These are phyloP conservation scores for Camptophora hylomeconis DNA, from an alignment of 2,329 filamentous ascomycete genomes.

Conservation along the genomic window DNA sequence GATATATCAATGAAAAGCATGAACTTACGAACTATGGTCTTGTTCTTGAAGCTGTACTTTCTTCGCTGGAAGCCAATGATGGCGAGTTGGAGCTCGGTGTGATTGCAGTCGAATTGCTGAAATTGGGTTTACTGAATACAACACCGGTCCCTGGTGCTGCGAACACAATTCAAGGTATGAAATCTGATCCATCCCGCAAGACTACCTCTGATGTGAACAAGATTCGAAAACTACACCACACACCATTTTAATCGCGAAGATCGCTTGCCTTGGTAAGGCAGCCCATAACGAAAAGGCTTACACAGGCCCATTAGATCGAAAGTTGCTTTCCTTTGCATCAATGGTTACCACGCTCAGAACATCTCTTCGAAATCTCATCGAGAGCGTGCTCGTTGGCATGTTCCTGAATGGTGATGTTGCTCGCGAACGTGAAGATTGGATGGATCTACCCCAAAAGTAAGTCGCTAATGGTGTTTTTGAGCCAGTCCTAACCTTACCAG, in stretches of 20 bases:
- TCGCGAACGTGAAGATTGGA: constrained; percentile 53
- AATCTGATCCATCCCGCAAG: neutral
- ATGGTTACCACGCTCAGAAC: constrained; percentile 68
- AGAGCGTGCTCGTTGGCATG: constrained; percentile 68
- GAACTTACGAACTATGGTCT: constrained; percentile 73
- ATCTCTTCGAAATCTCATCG: constrained; percentile 67
- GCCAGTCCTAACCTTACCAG: no score
- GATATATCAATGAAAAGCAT: constrained; percentile 68
- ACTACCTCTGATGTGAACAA: no score
- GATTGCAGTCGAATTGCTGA: constrained; percentile 72
- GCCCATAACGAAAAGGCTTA: constrained; percentile 79
- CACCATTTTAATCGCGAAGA: constrained; percentile 71
- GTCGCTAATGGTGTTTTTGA: no score
- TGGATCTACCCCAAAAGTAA: constrained; percentile 61
- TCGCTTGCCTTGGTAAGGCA: constrained; percentile 70
- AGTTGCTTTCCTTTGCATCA: constrained; percentile 74
- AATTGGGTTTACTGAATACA: constrained; percentile 61
- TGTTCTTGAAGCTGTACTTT: constrained; percentile 58
- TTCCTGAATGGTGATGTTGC: constrained; percentile 69
- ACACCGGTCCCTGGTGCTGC: constrained; percentile 3
- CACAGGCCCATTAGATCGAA: constrained; percentile 84
- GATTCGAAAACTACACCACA: no score
- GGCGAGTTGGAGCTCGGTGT: constrained; percentile 66
- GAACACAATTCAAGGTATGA: constrained; percentile 1
- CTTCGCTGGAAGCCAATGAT: constrained; percentile 42